Evolutionary conservation across 2,329 filamentous ascomycete genomes (phyloP).

Genomic region (Stemphylium lycopersici): DNA sequence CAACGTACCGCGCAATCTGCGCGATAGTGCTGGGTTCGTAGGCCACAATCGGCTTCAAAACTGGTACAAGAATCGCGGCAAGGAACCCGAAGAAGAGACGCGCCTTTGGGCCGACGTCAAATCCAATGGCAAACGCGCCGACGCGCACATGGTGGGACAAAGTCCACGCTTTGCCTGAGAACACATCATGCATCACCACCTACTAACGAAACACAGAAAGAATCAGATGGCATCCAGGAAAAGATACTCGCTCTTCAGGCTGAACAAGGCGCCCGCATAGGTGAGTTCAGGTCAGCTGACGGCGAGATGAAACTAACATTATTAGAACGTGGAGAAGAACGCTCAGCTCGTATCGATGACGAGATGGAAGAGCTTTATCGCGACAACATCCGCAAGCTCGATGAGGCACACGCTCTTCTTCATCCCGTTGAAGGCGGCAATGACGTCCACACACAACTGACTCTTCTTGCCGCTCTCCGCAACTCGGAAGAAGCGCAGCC

Average conservation of each 20-base stretch:
- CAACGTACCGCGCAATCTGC: slow-evolving; percentile 3
- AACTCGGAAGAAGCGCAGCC: slow-evolving; percentile 51
- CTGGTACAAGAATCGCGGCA: no score
- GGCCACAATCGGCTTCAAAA: neutral
- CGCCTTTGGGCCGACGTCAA: neutral
- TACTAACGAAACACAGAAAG: slow-evolving; percentile 29
- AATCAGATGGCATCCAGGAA: slow-evolving; percentile 40
- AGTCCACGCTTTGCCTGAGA: neutral
- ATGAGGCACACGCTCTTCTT: slow-evolving; percentile 53
- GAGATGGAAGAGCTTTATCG: slow-evolving; percentile 55
- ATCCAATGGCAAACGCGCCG: neutral
- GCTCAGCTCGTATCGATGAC: slow-evolving; percentile 51
- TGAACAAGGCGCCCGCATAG: slow-evolving; percentile 37
- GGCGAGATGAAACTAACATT: slow-evolving; percentile 8
- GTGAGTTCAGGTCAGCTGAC: slow-evolving; percentile 20
- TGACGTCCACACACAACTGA: slow-evolving; percentile 52
- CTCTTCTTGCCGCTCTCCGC: slow-evolving; percentile 55
- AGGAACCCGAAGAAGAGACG: no score
- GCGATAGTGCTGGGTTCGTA: neutral
- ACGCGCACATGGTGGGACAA: neutral
- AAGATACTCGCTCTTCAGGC: slow-evolving; percentile 39
- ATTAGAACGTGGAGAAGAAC: slow-evolving; percentile 43
- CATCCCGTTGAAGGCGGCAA: slow-evolving; percentile 51
- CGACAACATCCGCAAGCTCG: slow-evolving; percentile 56
- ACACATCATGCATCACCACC: neutral